Evolutionary conservation across 192 early-diverging fungal species (phyloP).

Genomic region (Coemansia sp.): DNA sequence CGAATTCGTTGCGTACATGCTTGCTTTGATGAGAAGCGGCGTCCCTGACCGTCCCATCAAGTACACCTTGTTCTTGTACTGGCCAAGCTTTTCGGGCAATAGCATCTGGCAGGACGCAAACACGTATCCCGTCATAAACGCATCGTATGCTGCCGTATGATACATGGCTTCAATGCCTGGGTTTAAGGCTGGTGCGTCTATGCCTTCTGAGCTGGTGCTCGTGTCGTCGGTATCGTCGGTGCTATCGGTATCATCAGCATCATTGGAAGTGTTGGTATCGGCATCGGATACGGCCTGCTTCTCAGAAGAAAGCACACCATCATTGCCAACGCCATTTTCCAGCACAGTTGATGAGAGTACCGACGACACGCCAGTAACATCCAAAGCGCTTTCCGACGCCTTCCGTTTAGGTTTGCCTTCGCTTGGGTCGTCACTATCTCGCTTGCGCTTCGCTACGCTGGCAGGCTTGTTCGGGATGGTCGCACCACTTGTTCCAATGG

Average conservation of each 20-base stretch:
- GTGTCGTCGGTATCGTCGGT: background rate
- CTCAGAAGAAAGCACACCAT: constrained; percentile 8
- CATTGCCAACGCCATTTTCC: background rate
- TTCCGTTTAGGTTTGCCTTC: constrained; percentile 7
- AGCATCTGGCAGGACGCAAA: constrained; percentile 65
- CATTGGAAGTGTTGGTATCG: background rate
- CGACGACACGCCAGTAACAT: background rate
- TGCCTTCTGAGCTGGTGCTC: constrained; percentile 10
- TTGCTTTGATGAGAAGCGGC: constrained; percentile 46
- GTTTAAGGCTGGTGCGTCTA: background rate
- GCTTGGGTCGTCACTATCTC: constrained; percentile 1
- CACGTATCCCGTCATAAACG: constrained; percentile 95
- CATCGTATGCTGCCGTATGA: constrained; percentile 93
- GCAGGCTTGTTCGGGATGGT: background rate
- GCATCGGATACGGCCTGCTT: background rate
- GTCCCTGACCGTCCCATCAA: constrained; percentile 63
- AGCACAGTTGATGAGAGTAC: background rate
- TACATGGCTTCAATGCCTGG: constrained; percentile 52
- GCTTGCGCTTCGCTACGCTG: constrained; percentile 20
- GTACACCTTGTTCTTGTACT: constrained; percentile 79
- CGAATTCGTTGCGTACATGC: constrained; percentile 30
- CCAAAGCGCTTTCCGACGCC: background rate
- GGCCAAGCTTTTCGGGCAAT: constrained; percentile 32
- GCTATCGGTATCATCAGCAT: background rate
- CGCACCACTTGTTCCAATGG: background rate